phyloP scores from a whole-genome alignment of 2,329 filamentous ascomycete genomes.

The Fusarium sp. region DNA sequence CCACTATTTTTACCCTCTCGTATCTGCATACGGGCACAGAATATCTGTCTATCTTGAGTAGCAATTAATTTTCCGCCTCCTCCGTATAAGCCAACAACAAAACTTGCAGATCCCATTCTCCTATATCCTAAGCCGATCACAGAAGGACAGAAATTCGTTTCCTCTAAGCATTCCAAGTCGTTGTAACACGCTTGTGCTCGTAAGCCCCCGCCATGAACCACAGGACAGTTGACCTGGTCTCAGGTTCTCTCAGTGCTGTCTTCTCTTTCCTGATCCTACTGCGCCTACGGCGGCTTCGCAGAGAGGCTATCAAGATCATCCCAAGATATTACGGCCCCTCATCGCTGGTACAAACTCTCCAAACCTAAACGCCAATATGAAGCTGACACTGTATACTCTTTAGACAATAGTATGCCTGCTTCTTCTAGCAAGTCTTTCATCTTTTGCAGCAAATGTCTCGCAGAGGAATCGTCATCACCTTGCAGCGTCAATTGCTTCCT shows the following conservation, averaged over 20 bases:
- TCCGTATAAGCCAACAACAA: fast-evolving
- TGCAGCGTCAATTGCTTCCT: fast-evolving
- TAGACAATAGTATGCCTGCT: not conserved
- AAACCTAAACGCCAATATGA: not conserved
- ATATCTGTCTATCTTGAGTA: not conserved
- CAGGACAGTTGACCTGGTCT: not conserved
- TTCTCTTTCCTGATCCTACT: not conserved
- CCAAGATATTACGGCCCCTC: too few species aligned
- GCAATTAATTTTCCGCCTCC: fast-evolving
- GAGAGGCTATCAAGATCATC: fast-evolving
- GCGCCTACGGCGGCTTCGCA: not conserved
- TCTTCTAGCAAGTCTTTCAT: not conserved
- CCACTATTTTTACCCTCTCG: not conserved
- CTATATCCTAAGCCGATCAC: fast-evolving
- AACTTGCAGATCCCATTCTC: not conserved
- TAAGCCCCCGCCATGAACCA: fast-evolving
- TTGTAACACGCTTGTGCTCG: fast-evolving
- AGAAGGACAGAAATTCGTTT: not conserved
- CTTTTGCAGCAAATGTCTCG: fast-evolving
- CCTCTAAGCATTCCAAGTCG: not conserved
- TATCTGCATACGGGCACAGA: not conserved
- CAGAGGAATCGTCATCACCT: fast-evolving
- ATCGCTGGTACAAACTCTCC: not conserved
- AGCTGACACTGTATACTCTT: not conserved
- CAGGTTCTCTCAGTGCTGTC: fast-evolving